Conservation (phyloP, 768 basidiomycete species). For the Pisolithus albus region DNA sequence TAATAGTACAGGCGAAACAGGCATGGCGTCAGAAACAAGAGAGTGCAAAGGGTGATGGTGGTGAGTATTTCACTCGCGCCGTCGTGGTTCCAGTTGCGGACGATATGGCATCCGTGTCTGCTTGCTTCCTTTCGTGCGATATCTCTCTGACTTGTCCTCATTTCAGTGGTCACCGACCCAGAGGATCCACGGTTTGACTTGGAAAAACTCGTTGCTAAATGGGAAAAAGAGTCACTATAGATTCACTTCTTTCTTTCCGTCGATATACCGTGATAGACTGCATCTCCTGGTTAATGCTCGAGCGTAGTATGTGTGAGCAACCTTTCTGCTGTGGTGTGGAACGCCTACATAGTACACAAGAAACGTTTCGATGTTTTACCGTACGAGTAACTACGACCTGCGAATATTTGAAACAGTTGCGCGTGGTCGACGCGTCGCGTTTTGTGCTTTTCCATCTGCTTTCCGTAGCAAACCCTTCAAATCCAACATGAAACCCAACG, state of each 20-base stretch:
- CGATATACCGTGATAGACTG: conserved; percentile 25
- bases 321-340: too few species aligned
- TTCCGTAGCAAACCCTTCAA: background rate
- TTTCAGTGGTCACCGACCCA: conserved; percentile 81
- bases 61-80: conserved; percentile 38
- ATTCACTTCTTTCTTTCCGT: conserved; percentile 15
- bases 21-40: conserved; percentile 82
- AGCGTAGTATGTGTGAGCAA: background rate
- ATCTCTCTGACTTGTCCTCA: conserved; percentile 8
- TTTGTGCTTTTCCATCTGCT: background rate
- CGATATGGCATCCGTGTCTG: background rate
- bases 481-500: conserved; percentile 39
- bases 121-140: background rate
- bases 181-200: conserved; percentile 95
- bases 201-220: conserved; percentile 77
- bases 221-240: conserved; percentile 65
- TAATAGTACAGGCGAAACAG: conserved; percentile 83
- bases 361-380: too few species aligned
- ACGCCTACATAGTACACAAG: too few species aligned
- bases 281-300: background rate
- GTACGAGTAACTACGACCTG: too few species aligned
- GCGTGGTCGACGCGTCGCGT: conserved; percentile 21
- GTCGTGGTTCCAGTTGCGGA: background rate
- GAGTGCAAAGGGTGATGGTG: conserved; percentile 40
- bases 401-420: background rate